Evolutionary conservation across 352 stramenopile species (phyloP).

Genomic region (Globisporangium solare): DNA sequence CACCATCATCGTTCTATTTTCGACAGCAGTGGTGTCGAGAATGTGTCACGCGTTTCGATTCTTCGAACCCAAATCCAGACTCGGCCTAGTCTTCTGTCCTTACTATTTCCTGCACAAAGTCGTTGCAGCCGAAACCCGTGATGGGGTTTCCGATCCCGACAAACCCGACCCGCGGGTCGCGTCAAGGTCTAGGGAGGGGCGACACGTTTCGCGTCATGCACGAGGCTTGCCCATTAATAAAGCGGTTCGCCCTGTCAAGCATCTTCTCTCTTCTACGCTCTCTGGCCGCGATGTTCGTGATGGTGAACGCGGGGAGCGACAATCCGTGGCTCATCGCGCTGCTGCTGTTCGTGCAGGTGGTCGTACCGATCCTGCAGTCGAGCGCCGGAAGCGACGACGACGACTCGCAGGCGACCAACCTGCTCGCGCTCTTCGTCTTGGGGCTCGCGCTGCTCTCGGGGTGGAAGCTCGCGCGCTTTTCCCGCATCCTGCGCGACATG

Average conservation of each 20-base stretch:
- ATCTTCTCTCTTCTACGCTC: not conserved
- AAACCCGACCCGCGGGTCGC: not conserved
- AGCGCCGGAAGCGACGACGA: conserved; percentile 48
- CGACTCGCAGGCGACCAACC: conserved; percentile 40
- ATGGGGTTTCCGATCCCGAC: too few species aligned
- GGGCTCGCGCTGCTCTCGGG: conserved; percentile 49
- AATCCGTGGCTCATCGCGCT: conserved; percentile 80
- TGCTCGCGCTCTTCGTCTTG: conserved; percentile 54
- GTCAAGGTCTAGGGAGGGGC: not conserved
- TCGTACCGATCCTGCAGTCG: conserved; percentile 72
- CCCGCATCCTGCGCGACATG: conserved; percentile 43
- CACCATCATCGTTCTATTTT: too few species aligned
- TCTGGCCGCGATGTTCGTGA: conserved; percentile 53
- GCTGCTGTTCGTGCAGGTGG: conserved; percentile 71
- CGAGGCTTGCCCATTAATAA: not conserved
- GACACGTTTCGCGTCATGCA: not conserved
- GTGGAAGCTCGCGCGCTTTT: conserved; percentile 53
- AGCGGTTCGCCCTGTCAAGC: not conserved
- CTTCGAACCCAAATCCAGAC: too few species aligned
- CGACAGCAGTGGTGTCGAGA: too few species aligned
- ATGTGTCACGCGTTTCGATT: too few species aligned
- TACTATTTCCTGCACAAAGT: too few species aligned
- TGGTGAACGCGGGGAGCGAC: conserved; percentile 63
- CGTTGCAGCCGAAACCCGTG: too few species aligned
- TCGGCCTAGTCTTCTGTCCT: too few species aligned